phyloP scores from a whole-genome alignment of 164 flowering plant genomes.

The Stephania yunnanensis region DNA sequence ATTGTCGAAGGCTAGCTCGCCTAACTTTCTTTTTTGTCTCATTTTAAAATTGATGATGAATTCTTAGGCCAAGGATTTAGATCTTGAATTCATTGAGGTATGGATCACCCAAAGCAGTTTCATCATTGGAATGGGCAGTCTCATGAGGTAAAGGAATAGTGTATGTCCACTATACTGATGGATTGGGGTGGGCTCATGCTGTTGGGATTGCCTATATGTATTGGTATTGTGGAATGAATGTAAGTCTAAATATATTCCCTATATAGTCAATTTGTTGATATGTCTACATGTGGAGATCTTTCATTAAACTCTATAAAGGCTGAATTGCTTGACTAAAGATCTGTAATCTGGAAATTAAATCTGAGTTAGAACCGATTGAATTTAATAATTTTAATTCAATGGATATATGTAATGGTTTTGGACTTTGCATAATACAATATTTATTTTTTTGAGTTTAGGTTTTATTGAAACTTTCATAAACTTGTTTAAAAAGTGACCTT shows the following conservation, averaged over 20 bases:
- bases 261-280: neutral
- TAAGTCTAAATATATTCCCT: slow-evolving; percentile 27
- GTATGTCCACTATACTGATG: slow-evolving; percentile 91
- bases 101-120: slow-evolving; percentile 78
- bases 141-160: slow-evolving; percentile 78
- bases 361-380: neutral
- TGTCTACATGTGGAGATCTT: neutral
- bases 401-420: neutral
- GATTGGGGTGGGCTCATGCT: slow-evolving; percentile 93
- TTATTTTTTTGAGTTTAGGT: neutral
- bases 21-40: neutral
- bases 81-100: slow-evolving; percentile 74
- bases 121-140: slow-evolving; percentile 81
- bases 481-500: neutral
- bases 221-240: slow-evolving; percentile 83
- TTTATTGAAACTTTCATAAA: neutral
- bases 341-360: neutral
- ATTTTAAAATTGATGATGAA: neutral
- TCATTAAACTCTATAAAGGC: too few relatives aligned
- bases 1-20: neutral
- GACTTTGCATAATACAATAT: neutral
- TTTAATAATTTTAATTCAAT: neutral
- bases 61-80: slow-evolving; percentile 80
- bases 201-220: slow-evolving; percentile 88
- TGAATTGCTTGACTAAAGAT: neutral